Percentiles rank a stretch among this genome's conserved stretches.
phyloP scores from a whole-genome alignment of 2,329 filamentous ascomycete genomes.

The Rutstroemia sp. region DNA sequence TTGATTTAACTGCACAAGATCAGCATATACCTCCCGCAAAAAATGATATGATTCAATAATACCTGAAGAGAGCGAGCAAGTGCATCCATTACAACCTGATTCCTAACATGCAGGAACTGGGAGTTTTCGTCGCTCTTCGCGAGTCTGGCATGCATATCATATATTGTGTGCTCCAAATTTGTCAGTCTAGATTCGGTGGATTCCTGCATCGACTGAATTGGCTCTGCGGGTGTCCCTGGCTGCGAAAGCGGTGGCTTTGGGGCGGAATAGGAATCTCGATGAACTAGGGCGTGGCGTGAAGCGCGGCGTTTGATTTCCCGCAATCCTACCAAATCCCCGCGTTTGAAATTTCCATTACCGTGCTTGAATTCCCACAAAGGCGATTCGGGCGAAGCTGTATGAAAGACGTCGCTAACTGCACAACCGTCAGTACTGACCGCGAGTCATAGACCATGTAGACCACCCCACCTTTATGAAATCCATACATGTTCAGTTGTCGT shows the following conservation, averaged over 20 bases:
- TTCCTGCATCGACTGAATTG: conserved; percentile 64
- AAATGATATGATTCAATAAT: not conserved
- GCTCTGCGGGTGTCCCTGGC: conserved; percentile 76
- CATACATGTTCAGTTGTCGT: conserved; percentile 97
- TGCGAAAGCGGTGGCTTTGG: conserved; percentile 70
- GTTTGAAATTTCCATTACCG: conserved; percentile 93
- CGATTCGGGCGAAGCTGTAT: conserved; percentile 86
- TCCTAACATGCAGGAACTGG: conserved; percentile 70
- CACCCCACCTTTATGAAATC: conserved; percentile 87
- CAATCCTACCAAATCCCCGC: conserved; percentile 82
- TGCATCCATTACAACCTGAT: conserved; percentile 74
- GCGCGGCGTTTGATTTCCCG: conserved; percentile 94
- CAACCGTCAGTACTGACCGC: conserved; percentile 9
- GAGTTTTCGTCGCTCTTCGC: conserved; percentile 78
- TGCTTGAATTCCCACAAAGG: conserved; percentile 99
- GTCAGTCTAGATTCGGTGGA: conserved; percentile 67
- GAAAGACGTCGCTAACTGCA: conserved; percentile 93
- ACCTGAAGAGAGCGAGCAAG: conserved; percentile 66
- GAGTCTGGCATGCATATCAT: conserved; percentile 69
- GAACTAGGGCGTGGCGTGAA: conserved; percentile 85
- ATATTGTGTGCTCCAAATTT: conserved; percentile 72
- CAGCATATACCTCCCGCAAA: conserved; percentile 11
- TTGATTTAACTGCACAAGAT: conserved; percentile 64
- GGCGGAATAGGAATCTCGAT: conserved; percentile 78
- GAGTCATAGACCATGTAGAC: conserved; percentile 16